A percentile compares a stretch with the other conserved stretches of the same genome.
phyloP scores from a whole-genome alignment of 768 basidiomycete genomes.

The Panaeolus papilionaceus region DNA sequence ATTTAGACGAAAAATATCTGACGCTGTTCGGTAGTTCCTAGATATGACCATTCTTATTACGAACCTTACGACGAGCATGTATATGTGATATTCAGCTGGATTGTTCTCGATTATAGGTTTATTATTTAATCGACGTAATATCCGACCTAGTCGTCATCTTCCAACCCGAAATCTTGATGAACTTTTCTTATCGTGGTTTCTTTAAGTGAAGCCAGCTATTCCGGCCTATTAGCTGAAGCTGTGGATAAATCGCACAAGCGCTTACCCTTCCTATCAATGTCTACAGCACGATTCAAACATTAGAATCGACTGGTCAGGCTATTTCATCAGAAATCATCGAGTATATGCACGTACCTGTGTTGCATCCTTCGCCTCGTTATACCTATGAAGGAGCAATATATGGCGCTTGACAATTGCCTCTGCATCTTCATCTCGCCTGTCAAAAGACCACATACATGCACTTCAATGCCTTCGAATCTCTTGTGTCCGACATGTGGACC shows the following conservation, averaged over 20 bases:
- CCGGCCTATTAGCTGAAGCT: no score
- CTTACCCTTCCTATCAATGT: conserved; percentile 79
- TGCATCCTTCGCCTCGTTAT: conserved; percentile 86
- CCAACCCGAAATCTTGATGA: conserved; percentile 73
- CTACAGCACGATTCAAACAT: conserved; percentile 39
- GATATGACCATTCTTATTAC: neutral
- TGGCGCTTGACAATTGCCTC: conserved; percentile 68
- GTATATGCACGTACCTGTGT: conserved; percentile 57
- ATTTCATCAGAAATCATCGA: neutral
- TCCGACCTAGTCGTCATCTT: conserved; percentile 54
- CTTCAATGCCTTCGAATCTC: neutral
- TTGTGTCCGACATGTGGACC: conserved; percentile 2
- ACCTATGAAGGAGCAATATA: conserved; percentile 74
- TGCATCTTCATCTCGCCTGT: conserved; percentile 52
- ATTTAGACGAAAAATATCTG: conserved; percentile 2
- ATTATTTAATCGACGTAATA: neutral
- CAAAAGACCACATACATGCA: neutral
- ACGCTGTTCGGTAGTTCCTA: neutral
- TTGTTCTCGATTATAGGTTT: neutral
- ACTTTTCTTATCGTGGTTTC: conserved; percentile 76
- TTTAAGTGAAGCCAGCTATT: conserved; percentile 73
- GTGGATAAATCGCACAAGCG: neutral
- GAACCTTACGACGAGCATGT: neutral
- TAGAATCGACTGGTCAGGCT: neutral
- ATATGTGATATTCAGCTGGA: neutral